Base-by-base conservation (phyloP, 352 stramenopile species). In the Pythium sp. region DNA sequence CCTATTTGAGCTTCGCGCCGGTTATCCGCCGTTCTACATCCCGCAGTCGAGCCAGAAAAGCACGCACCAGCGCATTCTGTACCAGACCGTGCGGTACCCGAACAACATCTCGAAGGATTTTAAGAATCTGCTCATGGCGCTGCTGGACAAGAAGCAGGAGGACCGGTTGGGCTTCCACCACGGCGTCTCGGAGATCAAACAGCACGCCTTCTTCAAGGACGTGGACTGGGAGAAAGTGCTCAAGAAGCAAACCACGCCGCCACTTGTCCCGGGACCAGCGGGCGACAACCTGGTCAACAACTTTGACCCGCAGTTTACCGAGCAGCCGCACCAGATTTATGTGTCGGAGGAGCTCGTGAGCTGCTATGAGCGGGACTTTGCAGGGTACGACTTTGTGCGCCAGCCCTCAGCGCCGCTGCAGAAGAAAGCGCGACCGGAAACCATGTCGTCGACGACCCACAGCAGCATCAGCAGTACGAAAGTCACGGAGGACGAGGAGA, bases 21-120 rank as follows among this genome's bases (percentile, higher is more conserved):
- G 94, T 1, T 96, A 97, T 59, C 94, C 94, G 1, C 94, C 93
- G 36, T 98, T 97, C 67, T 98, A 98, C 72, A 78, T 96, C 51
- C 86, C 82, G 12, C 90, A 98, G 67, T 96, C 89, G 30, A 95
- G 86, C 58, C 83, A 94, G 58, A 93, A 94, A 72, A 88, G 79
- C 57, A 97, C 94, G 49, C 94, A 96, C 72, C 82, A 97, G 56
- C 84, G 89, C n/a, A 97, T 98, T 57, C 73, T 97, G 66, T 93
- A 93, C 66, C 84, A 94, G 66, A 74, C 79, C 15, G 87, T 98
- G 60, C 82, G 79, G 18, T 97, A 96, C 69, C 90, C 91, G 41
- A 89, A 88, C 63, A 84, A 87, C 69, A 91, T 95, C 65, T 91
- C 87, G 30, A 74, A 82, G 18, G 80, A 93, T 32, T 88, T 94